Evolutionary conservation across 2,329 filamentous ascomycete species (phyloP).

Genomic region (Kalaharituber pfeilii): DNA sequence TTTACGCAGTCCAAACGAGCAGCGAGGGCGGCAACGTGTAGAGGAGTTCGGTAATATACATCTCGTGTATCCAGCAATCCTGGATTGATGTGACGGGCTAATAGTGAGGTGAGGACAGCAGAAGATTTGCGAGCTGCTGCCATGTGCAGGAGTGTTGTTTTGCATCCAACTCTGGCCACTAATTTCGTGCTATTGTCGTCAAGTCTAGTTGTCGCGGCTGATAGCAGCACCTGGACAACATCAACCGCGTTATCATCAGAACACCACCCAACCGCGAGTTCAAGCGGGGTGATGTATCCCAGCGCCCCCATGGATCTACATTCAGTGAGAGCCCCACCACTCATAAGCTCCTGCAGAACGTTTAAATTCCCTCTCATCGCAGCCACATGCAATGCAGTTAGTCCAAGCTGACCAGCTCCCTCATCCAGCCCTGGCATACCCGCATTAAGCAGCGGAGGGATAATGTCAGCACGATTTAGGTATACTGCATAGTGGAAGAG

Average conservation of each 20-base stretch:
- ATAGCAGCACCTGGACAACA: neutral
- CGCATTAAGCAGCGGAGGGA: no score
- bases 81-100: neutral
- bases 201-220: neutral
- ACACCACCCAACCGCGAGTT: neutral
- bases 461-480: no score
- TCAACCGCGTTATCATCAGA: neutral
- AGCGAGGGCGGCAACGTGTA: conserved; percentile 2
- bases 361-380: neutral
- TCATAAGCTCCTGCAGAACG: neutral
- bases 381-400: neutral
- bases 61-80: conserved; percentile 2
- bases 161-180: neutral
- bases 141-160: conserved; percentile 2
- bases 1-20: neutral
- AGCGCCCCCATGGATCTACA: neutral
- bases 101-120: neutral
- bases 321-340: neutral
- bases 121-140: conserved; percentile 1
- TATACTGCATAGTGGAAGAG: no score
- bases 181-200: neutral
- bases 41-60: conserved; percentile 4
- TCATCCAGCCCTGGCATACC: no score
- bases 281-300: conserved; percentile 4
- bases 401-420: neutral